These are phyloP conservation scores for Talaromyces sp. DNA, from an alignment of 2,329 filamentous ascomycete genomes.

Conservation along the genomic window DNA sequence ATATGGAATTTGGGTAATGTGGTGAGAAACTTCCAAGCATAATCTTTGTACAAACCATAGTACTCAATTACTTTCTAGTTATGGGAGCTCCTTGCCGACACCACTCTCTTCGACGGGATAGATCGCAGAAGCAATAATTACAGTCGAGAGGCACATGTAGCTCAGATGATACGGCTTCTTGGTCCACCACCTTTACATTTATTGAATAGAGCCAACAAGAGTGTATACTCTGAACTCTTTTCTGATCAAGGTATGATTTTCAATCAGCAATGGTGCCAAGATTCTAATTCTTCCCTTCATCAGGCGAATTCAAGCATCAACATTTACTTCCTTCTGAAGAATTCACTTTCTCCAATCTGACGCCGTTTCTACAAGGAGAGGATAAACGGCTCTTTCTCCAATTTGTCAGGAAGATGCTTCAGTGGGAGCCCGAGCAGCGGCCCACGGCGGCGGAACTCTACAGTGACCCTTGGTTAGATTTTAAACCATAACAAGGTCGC, in stretches of 20 bases:
- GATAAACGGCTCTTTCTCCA: slow-evolving; percentile 33
- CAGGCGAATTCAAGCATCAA: slow-evolving; percentile 24
- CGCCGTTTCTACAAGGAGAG: slow-evolving; percentile 26
- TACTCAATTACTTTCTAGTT: slow-evolving; percentile 21
- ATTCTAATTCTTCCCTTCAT: slow-evolving; percentile 10
- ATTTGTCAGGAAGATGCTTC: slow-evolving; percentile 32
- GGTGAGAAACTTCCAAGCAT: slow-evolving; percentile 18
- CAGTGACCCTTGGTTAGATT: slow-evolving; percentile 31
- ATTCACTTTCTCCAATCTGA: slow-evolving; percentile 21
- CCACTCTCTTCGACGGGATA: slow-evolving; percentile 28
- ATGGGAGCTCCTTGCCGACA: slow-evolving; percentile 32
- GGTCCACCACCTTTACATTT: slow-evolving; percentile 24
- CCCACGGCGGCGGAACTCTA: slow-evolving; percentile 25
- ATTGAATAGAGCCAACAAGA: slow-evolving; percentile 16
- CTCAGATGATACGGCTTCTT: slow-evolving; percentile 25
- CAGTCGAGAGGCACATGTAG: slow-evolving; percentile 25
- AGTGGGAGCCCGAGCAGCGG: slow-evolving; percentile 33
- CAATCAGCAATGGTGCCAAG: background rate
- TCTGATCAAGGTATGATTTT: slow-evolving; percentile 21
- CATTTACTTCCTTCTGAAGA: slow-evolving; percentile 25
- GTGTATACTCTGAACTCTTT: slow-evolving; percentile 16
- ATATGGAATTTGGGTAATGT: slow-evolving; percentile 35
- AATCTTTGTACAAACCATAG: background rate
- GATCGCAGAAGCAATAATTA: slow-evolving; percentile 22
- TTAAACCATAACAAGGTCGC: slow-evolving; percentile 2